A percentile compares a stretch with the other conserved stretches of the same genome.
Conservation (phyloP, 768 basidiomycete genomes). For the Mycena galericulata region DNA sequence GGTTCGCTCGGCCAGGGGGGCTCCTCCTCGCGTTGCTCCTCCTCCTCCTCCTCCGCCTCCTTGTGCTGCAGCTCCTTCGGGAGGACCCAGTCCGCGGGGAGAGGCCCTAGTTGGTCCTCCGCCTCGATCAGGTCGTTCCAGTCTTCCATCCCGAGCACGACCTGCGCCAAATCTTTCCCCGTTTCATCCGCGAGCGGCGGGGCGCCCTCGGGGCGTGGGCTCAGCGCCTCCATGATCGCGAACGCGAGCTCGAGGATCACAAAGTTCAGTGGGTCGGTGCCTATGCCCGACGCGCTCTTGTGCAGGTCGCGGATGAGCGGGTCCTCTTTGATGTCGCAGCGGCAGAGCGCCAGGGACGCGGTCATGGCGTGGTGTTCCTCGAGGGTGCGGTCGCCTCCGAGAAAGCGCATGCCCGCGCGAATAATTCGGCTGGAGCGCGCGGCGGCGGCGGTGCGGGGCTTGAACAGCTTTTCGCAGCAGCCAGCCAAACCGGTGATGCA, state of each 20-base stretch:
- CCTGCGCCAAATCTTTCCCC: conserved; percentile 11
- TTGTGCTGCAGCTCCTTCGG: conserved; percentile 4
- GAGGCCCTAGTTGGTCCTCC: conserved; percentile 15
- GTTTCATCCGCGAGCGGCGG: background rate
- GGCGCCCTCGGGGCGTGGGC: background rate
- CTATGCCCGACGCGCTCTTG: background rate
- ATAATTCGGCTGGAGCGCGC: conserved; percentile 1
- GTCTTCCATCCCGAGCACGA: conserved; percentile 7
- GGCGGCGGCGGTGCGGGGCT: background rate
- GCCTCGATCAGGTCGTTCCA: background rate
- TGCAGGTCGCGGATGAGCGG: conserved; percentile 2
- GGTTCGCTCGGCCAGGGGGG: conserved; percentile 12
- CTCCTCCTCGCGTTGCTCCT: background rate
- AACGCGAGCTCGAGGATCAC: conserved; percentile 13
- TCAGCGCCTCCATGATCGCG: conserved; percentile 15
- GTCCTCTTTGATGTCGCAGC: conserved; percentile 13
- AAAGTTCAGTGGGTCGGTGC: conserved; percentile 9
- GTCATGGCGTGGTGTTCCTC: background rate
- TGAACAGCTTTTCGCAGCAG: conserved; percentile 11
- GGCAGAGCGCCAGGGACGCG: background rate
- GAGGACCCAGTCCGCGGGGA: background rate
- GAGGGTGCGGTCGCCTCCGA: conserved; percentile 7
- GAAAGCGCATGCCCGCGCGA: conserved; percentile 6
- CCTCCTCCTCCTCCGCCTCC: background rate
- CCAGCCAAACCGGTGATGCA: conserved; percentile 3